phyloP scores from a whole-genome alignment of 805 yeast species.

The Starmera caribaea region DNA sequence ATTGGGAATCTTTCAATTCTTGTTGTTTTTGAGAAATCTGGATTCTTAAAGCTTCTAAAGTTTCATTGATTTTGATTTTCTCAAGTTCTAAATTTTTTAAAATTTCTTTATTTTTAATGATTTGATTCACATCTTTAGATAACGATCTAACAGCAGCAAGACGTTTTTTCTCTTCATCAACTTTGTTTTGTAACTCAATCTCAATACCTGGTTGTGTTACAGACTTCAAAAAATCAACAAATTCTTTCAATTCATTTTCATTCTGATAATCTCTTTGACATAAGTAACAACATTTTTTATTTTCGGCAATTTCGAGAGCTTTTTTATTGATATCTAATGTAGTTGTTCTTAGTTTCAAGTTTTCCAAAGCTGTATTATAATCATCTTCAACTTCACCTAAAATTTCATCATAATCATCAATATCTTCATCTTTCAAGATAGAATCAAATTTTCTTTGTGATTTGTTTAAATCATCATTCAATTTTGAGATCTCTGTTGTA shows the following conservation, averaged over 20 bases:
- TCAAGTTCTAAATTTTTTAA: slow-evolving; percentile 7
- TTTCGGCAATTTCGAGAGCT: slow-evolving; percentile 56
- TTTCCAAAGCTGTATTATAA: slow-evolving; percentile 50
- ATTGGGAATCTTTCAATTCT: slow-evolving; percentile 3
- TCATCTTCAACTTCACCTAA: slow-evolving; percentile 52
- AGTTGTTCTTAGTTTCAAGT: slow-evolving; percentile 58
- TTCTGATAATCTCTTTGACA: slow-evolving; percentile 61
- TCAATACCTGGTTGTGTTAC: slow-evolving; percentile 23
- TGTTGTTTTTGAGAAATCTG: slow-evolving; percentile 5
- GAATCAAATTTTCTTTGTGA: slow-evolving; percentile 7
- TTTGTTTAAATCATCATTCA: slow-evolving; percentile 3
- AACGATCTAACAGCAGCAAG: slow-evolving; percentile 19
- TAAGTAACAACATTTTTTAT: slow-evolving; percentile 51
- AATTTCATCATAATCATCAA: slow-evolving; percentile 41
- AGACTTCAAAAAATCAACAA: slow-evolving; percentile 21
- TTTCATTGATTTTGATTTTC: slow-evolving; percentile 5
- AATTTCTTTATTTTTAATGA: slow-evolving; percentile 5
- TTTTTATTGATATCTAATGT: slow-evolving; percentile 59
- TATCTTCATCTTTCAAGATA: slow-evolving; percentile 24
- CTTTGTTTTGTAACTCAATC: slow-evolving; percentile 22
- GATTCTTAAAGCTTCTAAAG: slow-evolving; percentile 9
- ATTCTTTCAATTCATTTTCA: slow-evolving; percentile 14
- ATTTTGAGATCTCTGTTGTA: slow-evolving; percentile 2
- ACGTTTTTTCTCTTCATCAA: slow-evolving; percentile 23
- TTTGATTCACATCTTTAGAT: slow-evolving; percentile 17